Conservation (phyloP, 352 stramenopile species). For the Pythium phragmiticola region DNA sequence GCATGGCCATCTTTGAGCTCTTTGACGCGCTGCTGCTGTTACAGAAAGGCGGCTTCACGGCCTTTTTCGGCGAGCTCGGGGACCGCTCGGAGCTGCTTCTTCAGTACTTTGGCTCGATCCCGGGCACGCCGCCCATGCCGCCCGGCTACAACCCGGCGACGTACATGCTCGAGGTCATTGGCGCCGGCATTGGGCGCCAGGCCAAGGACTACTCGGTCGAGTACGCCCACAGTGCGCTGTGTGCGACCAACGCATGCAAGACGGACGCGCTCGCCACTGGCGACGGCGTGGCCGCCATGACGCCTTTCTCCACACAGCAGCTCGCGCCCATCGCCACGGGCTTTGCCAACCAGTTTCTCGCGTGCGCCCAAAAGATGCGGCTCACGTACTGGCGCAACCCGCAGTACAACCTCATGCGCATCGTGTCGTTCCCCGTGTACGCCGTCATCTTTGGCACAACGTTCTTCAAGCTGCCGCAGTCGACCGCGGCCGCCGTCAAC, state of each 20-base stretch:
- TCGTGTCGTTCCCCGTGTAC: slow-evolving; percentile 57
- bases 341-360: slow-evolving; percentile 17
- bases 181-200: slow-evolving; percentile 56
- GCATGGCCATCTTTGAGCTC: slow-evolving; percentile 89
- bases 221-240: slow-evolving; percentile 44
- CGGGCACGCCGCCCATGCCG: slow-evolving; percentile 60
- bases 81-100: slow-evolving; percentile 80
- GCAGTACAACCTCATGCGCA: slow-evolving; percentile 66
- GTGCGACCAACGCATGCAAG: slow-evolving; percentile 19
- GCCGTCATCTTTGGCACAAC: slow-evolving; percentile 64
- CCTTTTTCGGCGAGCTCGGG: slow-evolving; percentile 89
- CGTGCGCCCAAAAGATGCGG: slow-evolving; percentile 22
- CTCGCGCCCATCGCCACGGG: slow-evolving; percentile 28
- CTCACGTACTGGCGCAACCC: slow-evolving; percentile 35
- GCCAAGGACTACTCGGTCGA: slow-evolving; percentile 56
- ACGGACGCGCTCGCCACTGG: slow-evolving; percentile 13
- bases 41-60: slow-evolving; percentile 45
- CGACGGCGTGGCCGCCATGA: slow-evolving; percentile 2
- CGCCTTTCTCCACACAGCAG: slow-evolving; percentile 23
- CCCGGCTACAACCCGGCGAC: slow-evolving; percentile 87
- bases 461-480: slow-evolving; percentile 48
- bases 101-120: slow-evolving; percentile 85
- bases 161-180: slow-evolving; percentile 88
- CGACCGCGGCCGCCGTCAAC: slow-evolving; percentile 43
- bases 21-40: slow-evolving; percentile 91